A percentile compares a stretch with the other conserved stretches of the same genome.
Evolutionary conservation across 495 filamentous ascomycete genomes (phyloP).

Genomic region (Tuber umbilicatum): DNA sequence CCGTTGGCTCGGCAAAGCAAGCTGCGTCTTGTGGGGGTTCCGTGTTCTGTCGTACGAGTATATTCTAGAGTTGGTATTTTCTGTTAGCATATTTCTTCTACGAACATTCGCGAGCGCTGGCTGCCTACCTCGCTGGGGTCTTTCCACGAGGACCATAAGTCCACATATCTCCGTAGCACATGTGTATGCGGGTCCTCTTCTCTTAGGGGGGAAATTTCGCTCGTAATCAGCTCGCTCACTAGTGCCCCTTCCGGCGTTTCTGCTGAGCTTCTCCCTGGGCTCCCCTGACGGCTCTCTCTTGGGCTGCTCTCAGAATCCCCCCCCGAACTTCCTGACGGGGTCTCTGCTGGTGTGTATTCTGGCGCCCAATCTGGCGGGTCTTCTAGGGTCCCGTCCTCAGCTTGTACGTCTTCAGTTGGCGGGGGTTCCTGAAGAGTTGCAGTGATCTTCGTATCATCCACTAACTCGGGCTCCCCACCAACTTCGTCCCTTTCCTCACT

Average conservation of each 20-base stretch:
- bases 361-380: not conserved
- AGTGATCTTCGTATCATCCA: slow-evolving; percentile 11
- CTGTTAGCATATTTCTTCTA: slow-evolving; percentile 24
- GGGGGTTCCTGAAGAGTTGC: slow-evolving; percentile 16
- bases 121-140: slow-evolving; percentile 55
- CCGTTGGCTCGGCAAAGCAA: slow-evolving; percentile 39
- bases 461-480: not conserved
- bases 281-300: not conserved
- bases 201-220: slow-evolving; percentile 16
- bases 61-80: slow-evolving; percentile 43
- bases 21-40: slow-evolving; percentile 66
- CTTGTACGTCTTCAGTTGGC: slow-evolving; percentile 6
- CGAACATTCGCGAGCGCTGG: not conserved
- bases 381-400: not conserved
- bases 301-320: not conserved
- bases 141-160: slow-evolving; percentile 70
- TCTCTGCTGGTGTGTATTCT: not conserved
- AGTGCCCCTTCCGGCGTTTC: slow-evolving; percentile 20
- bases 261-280: not conserved
- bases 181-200: slow-evolving; percentile 34
- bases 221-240: slow-evolving; percentile 16
- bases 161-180: slow-evolving; percentile 59
- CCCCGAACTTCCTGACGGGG: not conserved
- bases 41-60: slow-evolving; percentile 68
- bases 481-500: not conserved